These are phyloP conservation scores for Starmerella khaoyaiensis DNA, from an alignment of 805 yeast genomes.

Conservation along the genomic window DNA sequence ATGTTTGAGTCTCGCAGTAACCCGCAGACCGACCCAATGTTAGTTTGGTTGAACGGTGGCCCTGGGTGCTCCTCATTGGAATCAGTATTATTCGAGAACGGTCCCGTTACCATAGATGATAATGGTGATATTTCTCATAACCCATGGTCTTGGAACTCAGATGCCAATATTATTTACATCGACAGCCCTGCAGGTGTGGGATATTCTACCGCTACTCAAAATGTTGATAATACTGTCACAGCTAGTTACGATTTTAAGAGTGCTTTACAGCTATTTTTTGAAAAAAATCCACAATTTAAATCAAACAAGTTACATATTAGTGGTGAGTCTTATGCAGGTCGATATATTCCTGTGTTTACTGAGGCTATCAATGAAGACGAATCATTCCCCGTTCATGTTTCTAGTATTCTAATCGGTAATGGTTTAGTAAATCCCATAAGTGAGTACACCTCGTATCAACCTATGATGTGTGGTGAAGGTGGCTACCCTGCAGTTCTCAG, in stretches of 20 bases:
- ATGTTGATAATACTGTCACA: conserved; percentile 50
- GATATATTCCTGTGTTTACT: conserved; percentile 75
- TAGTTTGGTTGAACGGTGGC: conserved; percentile 91
- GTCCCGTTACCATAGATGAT: conserved; percentile 63
- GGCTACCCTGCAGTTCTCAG: conserved; percentile 39
- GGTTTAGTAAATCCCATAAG: conserved; percentile 77
- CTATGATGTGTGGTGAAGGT: conserved; percentile 88
- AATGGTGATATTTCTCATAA: conserved; percentile 56
- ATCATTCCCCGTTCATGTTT: conserved; percentile 46
- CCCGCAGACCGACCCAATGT: conserved; percentile 72
- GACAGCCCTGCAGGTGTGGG: conserved; percentile 95
- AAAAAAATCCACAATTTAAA: conserved; percentile 56
- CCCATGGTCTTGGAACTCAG: conserved; percentile 80
- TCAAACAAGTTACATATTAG: conserved; percentile 63
- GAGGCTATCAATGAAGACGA: conserved; percentile 36
- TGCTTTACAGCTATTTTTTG: conserved; percentile 71
- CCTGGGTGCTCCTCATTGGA: conserved; percentile 90
- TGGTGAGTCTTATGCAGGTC: conserved; percentile 91
- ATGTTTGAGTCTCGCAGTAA: conserved; percentile 82
- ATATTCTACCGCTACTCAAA: conserved; percentile 58
- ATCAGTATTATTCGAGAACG: conserved; percentile 82
- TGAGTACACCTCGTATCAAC: conserved; percentile 68
- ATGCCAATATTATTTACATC: conserved; percentile 77
- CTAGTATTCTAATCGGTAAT: conserved; percentile 79
- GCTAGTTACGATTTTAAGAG: conserved; percentile 82